Evolutionary conservation across 371 early-diverging fungal species (phyloP), one percentile per base, ranked within the genome.

Genomic region (Syncephalis fuscata): DNA sequence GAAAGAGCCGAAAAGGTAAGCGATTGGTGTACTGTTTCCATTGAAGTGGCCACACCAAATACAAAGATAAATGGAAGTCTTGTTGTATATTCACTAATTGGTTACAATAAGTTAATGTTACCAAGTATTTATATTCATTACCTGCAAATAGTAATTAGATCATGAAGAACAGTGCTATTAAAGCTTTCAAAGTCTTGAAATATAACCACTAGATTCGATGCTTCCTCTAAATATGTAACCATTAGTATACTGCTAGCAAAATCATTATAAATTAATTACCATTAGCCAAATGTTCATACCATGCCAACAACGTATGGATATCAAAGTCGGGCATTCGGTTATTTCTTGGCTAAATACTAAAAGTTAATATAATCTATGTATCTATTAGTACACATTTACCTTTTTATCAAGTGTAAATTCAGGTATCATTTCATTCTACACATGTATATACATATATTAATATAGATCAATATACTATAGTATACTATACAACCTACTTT

Each of bases 141-240:
- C 80, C 74, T 76, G 68, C 72, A 75, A 40, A 90, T 82, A 17
- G 67, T 67, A 47, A 88, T 66, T 45, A 89, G 70, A 52, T 85
- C 79, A 44, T 81, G 74, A 1, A 89, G 68, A 0, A 88, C 69
- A 14, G 53, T 51, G 1, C 79, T 69, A 22, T 76, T 72, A 46
- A 89, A 88, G n/a, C 79, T 68, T 54, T 92, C 92, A 55, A 91
- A 78, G 54, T 92, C 91, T 52, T 88, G 84, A 20, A 92, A 51
- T 16, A 88, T 73, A 15, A 88, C 61, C 1, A 88, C 84, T 0
- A 86, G 51, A 7, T 69, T 76, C 0, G 41, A 42, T 27, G 21
- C 42, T 42, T 36, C 48, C 39, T 19, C 32, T 43, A 10, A 44
- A 39, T 3, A 3, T 40, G 8, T 39, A 20, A 16, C n/a, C n/a